These are phyloP conservation scores for Scytalidium sp. DNA, from an alignment of 2,329 filamentous ascomycete genomes.

Conservation along the genomic window DNA sequence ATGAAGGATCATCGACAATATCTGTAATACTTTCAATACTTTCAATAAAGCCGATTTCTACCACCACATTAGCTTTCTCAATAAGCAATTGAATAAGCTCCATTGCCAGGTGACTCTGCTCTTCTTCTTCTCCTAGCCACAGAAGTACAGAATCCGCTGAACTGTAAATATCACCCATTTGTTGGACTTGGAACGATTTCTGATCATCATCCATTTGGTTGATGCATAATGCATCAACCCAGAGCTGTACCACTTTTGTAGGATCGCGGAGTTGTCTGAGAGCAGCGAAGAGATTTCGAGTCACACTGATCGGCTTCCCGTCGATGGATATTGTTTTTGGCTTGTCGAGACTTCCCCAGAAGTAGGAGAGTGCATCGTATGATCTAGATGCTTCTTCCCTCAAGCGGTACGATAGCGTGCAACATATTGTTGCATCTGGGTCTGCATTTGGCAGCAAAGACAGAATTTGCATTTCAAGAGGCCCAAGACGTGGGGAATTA, in stretches of 20 bases:
- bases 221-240: constrained; percentile 7
- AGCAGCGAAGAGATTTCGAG: constrained; percentile 10
- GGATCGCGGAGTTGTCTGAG: constrained; percentile 8
- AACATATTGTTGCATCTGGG: too few relatives aligned
- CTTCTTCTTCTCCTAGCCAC: constrained; percentile 14
- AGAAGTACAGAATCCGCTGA: constrained; percentile 8
- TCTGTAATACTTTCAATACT: too few relatives aligned
- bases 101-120: too few relatives aligned
- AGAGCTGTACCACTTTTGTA: constrained; percentile 5
- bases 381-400: too few relatives aligned
- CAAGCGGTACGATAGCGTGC: too few relatives aligned
- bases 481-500: too few relatives aligned
- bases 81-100: too few relatives aligned
- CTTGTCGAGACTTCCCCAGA: constrained; percentile 12
- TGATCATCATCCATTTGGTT: constrained; percentile 12
- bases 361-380: constrained; percentile 12
- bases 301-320: constrained; percentile 10
- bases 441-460: too few relatives aligned
- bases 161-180: constrained; percentile 12
- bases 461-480: too few relatives aligned
- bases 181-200: constrained; percentile 9
- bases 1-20: too few relatives aligned
- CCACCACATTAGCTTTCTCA: too few relatives aligned
- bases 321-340: constrained; percentile 12
- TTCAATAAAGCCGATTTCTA: too few relatives aligned